Conservation (phyloP, 768 basidiomycete species). For the Chalciporus piperatus region DNA sequence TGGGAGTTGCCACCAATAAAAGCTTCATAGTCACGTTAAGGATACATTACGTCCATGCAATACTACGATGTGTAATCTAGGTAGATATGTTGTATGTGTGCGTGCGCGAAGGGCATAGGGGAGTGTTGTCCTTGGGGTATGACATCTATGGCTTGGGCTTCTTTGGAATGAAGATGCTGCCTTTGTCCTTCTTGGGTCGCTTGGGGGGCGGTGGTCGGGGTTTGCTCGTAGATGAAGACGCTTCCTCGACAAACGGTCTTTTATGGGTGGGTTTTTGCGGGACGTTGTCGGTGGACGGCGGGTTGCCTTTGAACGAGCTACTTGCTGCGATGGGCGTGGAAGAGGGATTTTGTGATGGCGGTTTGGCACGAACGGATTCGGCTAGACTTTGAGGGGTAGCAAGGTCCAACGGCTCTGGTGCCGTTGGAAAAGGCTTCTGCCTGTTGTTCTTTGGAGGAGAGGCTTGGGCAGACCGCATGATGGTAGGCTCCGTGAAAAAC, state of each 20-base stretch:
- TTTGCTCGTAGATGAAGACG: slow-evolving; percentile 16
- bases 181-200: slow-evolving; percentile 33
- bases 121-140: neutral
- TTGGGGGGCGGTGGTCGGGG: slow-evolving; percentile 30
- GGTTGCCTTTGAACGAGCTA: neutral
- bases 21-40: slow-evolving; percentile 20
- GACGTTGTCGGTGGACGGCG: slow-evolving; percentile 7
- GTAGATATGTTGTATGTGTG: slow-evolving; percentile 1
- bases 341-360: slow-evolving; percentile 12
- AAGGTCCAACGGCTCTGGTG: slow-evolving; percentile 32
- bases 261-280: slow-evolving; percentile 16
- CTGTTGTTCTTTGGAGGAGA: slow-evolving; percentile 24
- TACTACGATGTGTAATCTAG: slow-evolving; percentile 10
- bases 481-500: slow-evolving; percentile 37
- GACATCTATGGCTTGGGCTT: slow-evolving; percentile 36
- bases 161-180: slow-evolving; percentile 62
- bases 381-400: slow-evolving; percentile 38
- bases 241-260: slow-evolving; percentile 17
- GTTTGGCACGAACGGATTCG: slow-evolving; percentile 28
- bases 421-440: slow-evolving; percentile 15
- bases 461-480: slow-evolving; percentile 10
- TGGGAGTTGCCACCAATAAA: slow-evolving; percentile 79
- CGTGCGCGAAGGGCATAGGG: neutral
- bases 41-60: slow-evolving; percentile 14
- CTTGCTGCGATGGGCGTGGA: neutral